Conservation (phyloP, 768 basidiomycete species). For the Leucogyrophana mollusca region DNA sequence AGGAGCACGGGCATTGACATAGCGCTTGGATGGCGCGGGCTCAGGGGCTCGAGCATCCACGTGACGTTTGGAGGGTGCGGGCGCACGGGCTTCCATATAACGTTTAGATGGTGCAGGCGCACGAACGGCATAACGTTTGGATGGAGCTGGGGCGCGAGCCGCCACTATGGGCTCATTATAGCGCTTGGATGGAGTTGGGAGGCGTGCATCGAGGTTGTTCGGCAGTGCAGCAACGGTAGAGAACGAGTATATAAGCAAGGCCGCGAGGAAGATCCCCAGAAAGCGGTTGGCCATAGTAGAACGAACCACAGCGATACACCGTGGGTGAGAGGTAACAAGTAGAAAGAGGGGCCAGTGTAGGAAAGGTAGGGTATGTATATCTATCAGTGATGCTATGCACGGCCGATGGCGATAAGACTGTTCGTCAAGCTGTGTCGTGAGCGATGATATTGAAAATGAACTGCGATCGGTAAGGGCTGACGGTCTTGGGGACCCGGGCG, state of each 20-base stretch:
- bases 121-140: background rate
- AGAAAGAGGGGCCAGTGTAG: too few relatives aligned
- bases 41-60: background rate
- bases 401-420: too few relatives aligned
- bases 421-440: too few relatives aligned
- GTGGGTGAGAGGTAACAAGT: too few relatives aligned
- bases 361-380: too few relatives aligned
- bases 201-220: background rate
- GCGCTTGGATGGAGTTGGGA: constrained; percentile 5
- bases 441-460: too few relatives aligned
- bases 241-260: constrained; percentile 1
- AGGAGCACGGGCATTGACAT: background rate
- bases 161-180: background rate
- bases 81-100: background rate
- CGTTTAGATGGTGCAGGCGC: constrained; percentile 3
- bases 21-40: background rate
- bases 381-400: too few relatives aligned
- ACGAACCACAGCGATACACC: too few relatives aligned
- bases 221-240: background rate
- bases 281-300: background rate
- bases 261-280: constrained; percentile 4
- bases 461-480: too few relatives aligned
- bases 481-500: too few relatives aligned
- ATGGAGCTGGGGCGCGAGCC: background rate
- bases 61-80: background rate